Conservation (phyloP, 441 rosid species). For the Dalechampia spathulata region DNA sequence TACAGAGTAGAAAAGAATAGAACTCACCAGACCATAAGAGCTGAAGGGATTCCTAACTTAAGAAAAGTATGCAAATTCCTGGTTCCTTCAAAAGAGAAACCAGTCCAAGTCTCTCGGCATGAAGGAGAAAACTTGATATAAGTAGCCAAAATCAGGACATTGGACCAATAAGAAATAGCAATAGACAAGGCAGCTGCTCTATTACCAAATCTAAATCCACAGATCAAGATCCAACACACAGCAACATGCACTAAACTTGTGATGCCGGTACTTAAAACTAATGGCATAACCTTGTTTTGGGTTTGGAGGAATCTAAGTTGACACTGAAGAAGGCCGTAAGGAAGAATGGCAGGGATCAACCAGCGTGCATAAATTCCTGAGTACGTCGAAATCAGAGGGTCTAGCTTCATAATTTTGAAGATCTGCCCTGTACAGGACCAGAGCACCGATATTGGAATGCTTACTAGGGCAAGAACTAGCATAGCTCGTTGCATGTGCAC, state of each 20-base stretch:
- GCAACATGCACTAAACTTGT: slow-evolving; percentile 19
- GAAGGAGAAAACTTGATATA: slow-evolving; percentile 31
- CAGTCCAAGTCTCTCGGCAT: slow-evolving; percentile 25
- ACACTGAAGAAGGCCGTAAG: slow-evolving; percentile 26
- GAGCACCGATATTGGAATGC: slow-evolving; percentile 27
- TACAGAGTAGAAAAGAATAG: too few species aligned
- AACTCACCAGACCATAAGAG: slow-evolving; percentile 19
- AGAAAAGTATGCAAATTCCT: not conserved
- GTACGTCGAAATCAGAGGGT: slow-evolving; percentile 25
- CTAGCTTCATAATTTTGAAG: slow-evolving; percentile 26
- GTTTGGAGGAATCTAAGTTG: slow-evolving; percentile 31
- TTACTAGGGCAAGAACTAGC: slow-evolving; percentile 23
- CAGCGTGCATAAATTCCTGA: slow-evolving; percentile 28
- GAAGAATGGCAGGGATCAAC: slow-evolving; percentile 33
- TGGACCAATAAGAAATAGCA: slow-evolving; percentile 27
- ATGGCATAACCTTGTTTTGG: slow-evolving; percentile 26
- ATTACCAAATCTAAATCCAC: slow-evolving; percentile 21
- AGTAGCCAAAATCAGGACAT: slow-evolving; percentile 20
- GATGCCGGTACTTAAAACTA: slow-evolving; percentile 21
- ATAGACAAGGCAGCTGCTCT: slow-evolving; percentile 34
- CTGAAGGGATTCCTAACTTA: slow-evolving; percentile 14
- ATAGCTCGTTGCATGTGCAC: slow-evolving; percentile 39
- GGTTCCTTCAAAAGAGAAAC: slow-evolving; percentile 15
- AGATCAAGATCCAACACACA: slow-evolving; percentile 25
- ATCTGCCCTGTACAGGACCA: slow-evolving; percentile 27